Conservation (phyloP, 1,284 basidiomycete genomes). For the Chondrostereum purpureum region DNA sequence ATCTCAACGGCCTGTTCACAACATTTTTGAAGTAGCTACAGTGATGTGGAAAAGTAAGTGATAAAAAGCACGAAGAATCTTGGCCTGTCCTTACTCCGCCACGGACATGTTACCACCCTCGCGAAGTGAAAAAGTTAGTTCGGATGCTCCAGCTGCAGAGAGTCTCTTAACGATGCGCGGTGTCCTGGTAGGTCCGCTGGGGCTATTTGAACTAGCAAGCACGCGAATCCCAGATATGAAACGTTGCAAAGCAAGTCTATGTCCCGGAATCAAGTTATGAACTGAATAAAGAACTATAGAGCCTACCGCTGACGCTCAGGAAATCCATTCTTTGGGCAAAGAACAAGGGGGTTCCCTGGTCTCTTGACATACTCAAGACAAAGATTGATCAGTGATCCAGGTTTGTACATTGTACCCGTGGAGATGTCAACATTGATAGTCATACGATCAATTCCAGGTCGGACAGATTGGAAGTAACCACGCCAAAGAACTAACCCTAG, state of each 20-base stretch:
- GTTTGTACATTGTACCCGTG: conserved; percentile 69
- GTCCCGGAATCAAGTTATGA: not conserved
- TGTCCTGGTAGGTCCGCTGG: conserved; percentile 13
- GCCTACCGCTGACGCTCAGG: conserved; percentile 37
- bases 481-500: conserved; percentile 64
- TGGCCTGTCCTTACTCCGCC: conserved; percentile 39
- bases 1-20: conserved; percentile 44
- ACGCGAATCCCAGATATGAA: conserved; percentile 42
- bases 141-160: conserved; percentile 31
- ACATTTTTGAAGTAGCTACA: conserved; percentile 56
- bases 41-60: conserved; percentile 32
- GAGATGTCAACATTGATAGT: conserved; percentile 75
- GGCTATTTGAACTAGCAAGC: conserved; percentile 18
- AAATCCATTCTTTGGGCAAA: conserved; percentile 30
- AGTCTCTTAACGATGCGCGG: conserved; percentile 39
- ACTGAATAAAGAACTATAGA: not conserved
- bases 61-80: conserved; percentile 48
- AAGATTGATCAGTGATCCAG: conserved; percentile 38
- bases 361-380: conserved; percentile 50
- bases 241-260: conserved; percentile 34
- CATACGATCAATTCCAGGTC: conserved; percentile 60
- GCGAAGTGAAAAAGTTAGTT: conserved; percentile 35
- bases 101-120: conserved; percentile 40
- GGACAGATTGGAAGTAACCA: conserved; percentile 71
- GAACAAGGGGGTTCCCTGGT: conserved; percentile 20